Conservation (phyloP, 345 rosid genomes). For the Turnera subulata region DNA sequence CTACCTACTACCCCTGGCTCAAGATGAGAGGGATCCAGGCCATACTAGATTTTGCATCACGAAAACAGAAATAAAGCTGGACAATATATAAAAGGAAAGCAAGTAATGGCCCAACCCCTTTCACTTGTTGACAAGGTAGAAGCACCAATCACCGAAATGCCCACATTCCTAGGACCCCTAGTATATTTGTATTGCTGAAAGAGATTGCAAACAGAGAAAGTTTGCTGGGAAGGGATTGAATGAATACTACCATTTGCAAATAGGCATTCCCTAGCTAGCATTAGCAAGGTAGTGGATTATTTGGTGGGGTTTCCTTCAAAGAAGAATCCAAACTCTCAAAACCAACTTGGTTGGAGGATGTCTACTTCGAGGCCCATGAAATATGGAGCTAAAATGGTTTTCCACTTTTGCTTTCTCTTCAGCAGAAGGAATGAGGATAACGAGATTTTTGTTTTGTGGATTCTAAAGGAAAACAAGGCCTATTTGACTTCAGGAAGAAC, state of each 20-base stretch:
- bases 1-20: constrained; percentile 15
- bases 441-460: constrained; percentile 6
- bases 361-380: constrained; percentile 23
- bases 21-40: not conserved
- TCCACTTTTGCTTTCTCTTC: constrained; percentile 27
- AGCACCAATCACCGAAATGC: constrained; percentile 15
- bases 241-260: too few relatives aligned
- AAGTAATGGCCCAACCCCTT: constrained; percentile 6
- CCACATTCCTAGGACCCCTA: constrained; percentile 29
- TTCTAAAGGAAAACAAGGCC: not conserved
- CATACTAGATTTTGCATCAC: constrained; percentile 19
- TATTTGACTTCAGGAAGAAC: not conserved
- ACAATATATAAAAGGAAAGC: constrained; percentile 5
- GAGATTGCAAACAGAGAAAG: constrained; percentile 33
- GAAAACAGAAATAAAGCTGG: constrained; percentile 11
- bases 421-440: constrained; percentile 11
- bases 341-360: constrained; percentile 11
- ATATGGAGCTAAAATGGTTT: constrained; percentile 16
- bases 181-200: constrained; percentile 11
- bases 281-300: not conserved
- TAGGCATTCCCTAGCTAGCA: too few relatives aligned
- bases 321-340: constrained; percentile 26
- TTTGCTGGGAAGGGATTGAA: constrained; percentile 7
- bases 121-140: constrained; percentile 15
- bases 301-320: constrained; percentile 22